Percentiles rank a stretch among this genome's conserved stretches.
phyloP scores from a whole-genome alignment of 2,329 filamentous ascomycete species.

The Seiridium unicorne region DNA sequence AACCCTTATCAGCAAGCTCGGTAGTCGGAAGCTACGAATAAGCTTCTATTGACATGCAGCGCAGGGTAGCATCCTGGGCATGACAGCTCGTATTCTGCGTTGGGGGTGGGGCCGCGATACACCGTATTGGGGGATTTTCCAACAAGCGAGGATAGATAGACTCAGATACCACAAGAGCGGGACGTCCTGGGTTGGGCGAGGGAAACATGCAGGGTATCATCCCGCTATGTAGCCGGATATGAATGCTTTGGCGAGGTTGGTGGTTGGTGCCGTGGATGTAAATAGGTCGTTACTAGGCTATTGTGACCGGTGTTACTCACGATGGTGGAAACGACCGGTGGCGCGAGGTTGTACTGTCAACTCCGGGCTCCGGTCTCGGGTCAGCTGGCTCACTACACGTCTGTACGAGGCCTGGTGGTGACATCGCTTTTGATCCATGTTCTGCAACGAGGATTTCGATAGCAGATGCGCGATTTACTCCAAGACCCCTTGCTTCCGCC shows the following conservation, averaged over 20 bases:
- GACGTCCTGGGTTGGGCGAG: not conserved
- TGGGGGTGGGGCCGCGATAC: not conserved
- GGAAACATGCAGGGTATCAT: not conserved
- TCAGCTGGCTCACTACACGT: too few relatives aligned
- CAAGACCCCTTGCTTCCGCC: too few relatives aligned
- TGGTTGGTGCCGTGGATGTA: too few relatives aligned
- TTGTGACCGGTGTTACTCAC: not conserved
- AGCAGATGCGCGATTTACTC: too few relatives aligned
- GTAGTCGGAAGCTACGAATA: not conserved
- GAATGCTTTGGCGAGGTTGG: too few relatives aligned
- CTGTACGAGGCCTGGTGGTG: too few relatives aligned
- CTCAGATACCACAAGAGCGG: not conserved
- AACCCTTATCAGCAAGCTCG: not conserved
- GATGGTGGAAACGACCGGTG: not conserved
- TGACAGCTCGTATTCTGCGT: not conserved
- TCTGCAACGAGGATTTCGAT: too few relatives aligned
- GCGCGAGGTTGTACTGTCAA: too few relatives aligned
- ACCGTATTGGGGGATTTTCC: too few relatives aligned
- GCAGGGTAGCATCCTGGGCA: not conserved
- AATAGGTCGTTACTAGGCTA: not conserved
- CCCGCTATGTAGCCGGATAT: not conserved
- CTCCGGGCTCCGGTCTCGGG: too few relatives aligned
- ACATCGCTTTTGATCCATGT: too few relatives aligned
- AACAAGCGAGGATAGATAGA: not conserved
- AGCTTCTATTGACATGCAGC: not conserved